These are phyloP conservation scores for Emmonsia crescens DNA, from an alignment of 2,329 filamentous ascomycete species.

Conservation along the genomic window DNA sequence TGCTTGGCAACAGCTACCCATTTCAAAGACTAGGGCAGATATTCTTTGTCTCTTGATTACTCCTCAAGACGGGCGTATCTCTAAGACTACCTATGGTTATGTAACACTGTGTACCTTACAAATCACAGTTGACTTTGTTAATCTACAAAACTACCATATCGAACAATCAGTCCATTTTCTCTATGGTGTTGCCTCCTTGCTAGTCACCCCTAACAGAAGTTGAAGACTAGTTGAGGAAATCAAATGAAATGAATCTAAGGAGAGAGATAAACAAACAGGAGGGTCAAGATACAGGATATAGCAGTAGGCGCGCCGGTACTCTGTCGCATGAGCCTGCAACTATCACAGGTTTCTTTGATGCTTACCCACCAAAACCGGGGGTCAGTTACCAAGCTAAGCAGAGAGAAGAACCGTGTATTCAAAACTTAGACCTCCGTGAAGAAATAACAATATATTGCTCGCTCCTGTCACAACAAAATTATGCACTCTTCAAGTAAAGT, in stretches of 20 bases:
- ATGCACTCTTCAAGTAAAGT: neutral
- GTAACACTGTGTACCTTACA: neutral
- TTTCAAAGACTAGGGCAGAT: neutral
- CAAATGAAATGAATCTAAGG: neutral
- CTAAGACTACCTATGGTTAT: neutral
- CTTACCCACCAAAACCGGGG: neutral
- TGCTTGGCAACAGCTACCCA: neutral
- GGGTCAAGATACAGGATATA: no score
- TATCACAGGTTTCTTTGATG: neutral
- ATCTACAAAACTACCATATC: neutral
- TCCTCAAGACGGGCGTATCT: neutral
- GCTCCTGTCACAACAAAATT: neutral
- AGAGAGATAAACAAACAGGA: neutral
- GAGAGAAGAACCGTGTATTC: neutral
- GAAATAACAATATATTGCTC: neutral
- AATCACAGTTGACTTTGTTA: neutral
- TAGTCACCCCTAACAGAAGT: no score
- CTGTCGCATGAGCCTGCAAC: neutral
- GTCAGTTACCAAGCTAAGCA: neutral
- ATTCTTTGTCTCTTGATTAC: neutral
- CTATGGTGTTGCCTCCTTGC: neutral
- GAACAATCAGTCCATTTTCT: neutral
- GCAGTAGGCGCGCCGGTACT: no score
- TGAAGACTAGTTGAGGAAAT: neutral
- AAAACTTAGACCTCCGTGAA: neutral